Base-by-base conservation (phyloP, 306 rosid species). In the Mucuna pruriens region DNA sequence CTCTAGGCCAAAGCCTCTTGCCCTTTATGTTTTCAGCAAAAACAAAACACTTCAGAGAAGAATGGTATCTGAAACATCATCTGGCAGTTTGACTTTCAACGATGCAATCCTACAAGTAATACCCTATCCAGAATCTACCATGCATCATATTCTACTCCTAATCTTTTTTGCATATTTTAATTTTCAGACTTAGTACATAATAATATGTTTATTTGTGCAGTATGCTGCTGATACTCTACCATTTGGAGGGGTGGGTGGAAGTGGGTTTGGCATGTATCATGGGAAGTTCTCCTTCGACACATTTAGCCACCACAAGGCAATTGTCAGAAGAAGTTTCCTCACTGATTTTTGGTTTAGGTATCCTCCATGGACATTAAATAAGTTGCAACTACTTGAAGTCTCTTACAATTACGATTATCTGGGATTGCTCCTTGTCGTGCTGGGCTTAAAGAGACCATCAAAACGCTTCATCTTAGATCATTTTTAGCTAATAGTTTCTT, bases 231-330 rank as follows among this genome's bases (percentile, higher is more conserved):
- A 93, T 40, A 26, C 76, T 22, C 71, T 93, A 11, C 97, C 97
- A 68, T 93, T 93, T 79, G 97, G 97, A 79, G 97, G 97, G 64
- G 87, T 93, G 1, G 94, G 97, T 4, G 92, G 79, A 58, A 93
- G 97, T 80, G 97, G 97, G n/a, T 80, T 87, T 38, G 97, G 97
- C 4, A 87, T 63, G 71, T 93, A 91, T 83, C 97, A 93, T 74
- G 97, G 97, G 0, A 93, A 91, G 80, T 93, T 85, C 85, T 93
- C 97, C 7, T 93, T 93, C 75, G 97, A 93, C 79, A 45, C 93
- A 17, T 91, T 93, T 82, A 93, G 97, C 85, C 94, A 91, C 65
- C 87, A 89, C 11, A 91, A 91, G 42, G 89, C 88, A 1, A 51
- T 93, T 8, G 15, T 75, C 0, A 90, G 85, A 63, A 88, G 97